Percentiles rank a stretch among this genome's conserved stretches.
These are phyloP conservation scores for Paecilomyces dactylethromorphus DNA, from an alignment of 2,329 filamentous ascomycete species.

Conservation along the genomic window DNA sequence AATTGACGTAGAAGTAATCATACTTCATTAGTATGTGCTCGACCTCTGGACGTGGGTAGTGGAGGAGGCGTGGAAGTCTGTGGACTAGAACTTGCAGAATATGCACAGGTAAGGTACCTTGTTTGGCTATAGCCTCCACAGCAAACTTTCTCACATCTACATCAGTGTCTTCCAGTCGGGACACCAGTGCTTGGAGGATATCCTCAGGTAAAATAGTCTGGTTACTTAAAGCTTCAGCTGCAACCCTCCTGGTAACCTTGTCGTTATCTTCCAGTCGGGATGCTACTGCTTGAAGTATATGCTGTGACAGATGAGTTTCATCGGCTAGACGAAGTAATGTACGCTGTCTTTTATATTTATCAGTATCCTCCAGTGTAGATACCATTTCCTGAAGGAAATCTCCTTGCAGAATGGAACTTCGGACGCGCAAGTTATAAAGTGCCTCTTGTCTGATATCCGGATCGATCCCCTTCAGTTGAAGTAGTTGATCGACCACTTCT, in stretches of 20 bases:
- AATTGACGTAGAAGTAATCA: background rate
- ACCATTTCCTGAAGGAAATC: background rate
- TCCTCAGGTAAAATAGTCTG: background rate
- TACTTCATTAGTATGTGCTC: background rate
- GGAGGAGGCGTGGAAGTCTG: background rate
- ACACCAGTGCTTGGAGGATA: background rate
- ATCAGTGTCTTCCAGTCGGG: background rate
- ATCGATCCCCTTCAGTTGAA: background rate
- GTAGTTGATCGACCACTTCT: background rate
- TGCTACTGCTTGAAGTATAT: background rate
- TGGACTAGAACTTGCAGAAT: background rate
- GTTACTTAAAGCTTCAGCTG: background rate
- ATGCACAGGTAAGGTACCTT: background rate
- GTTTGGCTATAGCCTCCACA: background rate
- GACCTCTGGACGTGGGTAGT: background rate
- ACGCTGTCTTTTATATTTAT: background rate
- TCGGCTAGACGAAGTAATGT: background rate
- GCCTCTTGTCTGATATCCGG: background rate
- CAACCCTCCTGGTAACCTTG: background rate
- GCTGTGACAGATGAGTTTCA: background rate
- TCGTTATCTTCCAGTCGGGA: background rate
- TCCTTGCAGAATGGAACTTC: background rate
- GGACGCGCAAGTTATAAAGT: background rate
- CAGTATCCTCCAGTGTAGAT: background rate
- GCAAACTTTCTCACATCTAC: background rate